Evolutionary conservation across 495 filamentous ascomycete genomes (phyloP), one percentile per base, ranked within the genome.

Genomic region (Penicillium fimorum): DNA sequence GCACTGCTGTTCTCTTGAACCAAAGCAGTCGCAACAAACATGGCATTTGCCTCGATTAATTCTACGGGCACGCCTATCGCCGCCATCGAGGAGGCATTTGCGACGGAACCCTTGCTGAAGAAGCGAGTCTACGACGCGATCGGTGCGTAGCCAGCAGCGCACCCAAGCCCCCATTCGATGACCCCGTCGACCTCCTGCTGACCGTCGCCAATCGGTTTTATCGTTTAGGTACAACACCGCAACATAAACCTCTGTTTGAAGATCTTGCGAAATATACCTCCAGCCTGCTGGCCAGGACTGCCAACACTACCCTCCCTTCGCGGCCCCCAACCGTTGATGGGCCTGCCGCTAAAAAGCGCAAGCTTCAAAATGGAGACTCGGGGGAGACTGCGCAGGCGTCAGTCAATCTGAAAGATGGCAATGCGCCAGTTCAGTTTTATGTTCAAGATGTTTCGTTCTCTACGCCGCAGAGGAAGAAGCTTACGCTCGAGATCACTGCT

Each of bases 401-500:
- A 67, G 64, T 63, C 72, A 58, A 78, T 67, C 25, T 79, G 61
- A 67, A 78, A 67, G 67, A 53, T 18, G 33, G 70, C 67, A 64
- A 75, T 58, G 57, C 60, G 41, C 58, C 68, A 32, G 54, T 72
- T 53, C 68, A 70, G 53, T 78, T 74, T 58, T 84, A 86, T 55
- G 78, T 91, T 43, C 81, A 84, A 57, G 87, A 92, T 56, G 79
- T 92, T 12, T 90, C 88, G 1, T 81, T 91, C 35, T 79, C 84
- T 4, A 80, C 89, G n/a, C 94, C 94, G 15, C 87, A 90, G 74
- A 80, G 94, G 58, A 98, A 97, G 76, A 98, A 97, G 76, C 85
- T 93, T 63, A 88, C 82, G 41, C 74, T 97, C 29, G 87, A 90
- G 71, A 77, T 97, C 24, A 70, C 70, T 17, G 70, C 71, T 75